phyloP scores from a whole-genome alignment of 1,284 basidiomycete species.

The Microbotryum lychnidis-dioicae region DNA sequence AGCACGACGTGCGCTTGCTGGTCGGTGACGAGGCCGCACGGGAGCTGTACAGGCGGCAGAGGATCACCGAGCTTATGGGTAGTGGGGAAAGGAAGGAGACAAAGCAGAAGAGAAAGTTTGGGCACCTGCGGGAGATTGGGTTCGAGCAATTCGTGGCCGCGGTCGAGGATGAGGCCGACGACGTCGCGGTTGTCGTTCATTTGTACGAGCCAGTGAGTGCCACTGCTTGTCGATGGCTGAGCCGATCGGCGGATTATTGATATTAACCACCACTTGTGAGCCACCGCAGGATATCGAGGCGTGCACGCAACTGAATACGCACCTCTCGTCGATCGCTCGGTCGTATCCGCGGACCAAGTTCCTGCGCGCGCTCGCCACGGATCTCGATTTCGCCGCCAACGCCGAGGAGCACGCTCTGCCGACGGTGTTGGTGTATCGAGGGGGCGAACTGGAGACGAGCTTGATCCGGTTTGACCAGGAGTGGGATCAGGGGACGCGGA shows the following conservation, averaged over 20 bases:
- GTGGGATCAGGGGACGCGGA: slow-evolving; percentile 10
- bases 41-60: slow-evolving; percentile 16
- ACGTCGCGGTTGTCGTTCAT: slow-evolving; percentile 69
- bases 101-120: slow-evolving; percentile 47
- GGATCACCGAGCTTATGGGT: slow-evolving; percentile 28
- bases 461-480: slow-evolving; percentile 28
- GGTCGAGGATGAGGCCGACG: slow-evolving; percentile 54
- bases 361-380: slow-evolving; percentile 61
- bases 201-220: slow-evolving; percentile 68
- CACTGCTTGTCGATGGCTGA: not conserved
- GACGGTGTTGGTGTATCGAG: slow-evolving; percentile 69
- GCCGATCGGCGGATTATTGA: too few species aligned
- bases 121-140: slow-evolving; percentile 72
- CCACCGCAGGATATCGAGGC: slow-evolving; percentile 29
- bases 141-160: slow-evolving; percentile 62
- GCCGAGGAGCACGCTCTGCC: slow-evolving; percentile 64
- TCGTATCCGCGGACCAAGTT: slow-evolving; percentile 66
- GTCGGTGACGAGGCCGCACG: slow-evolving; percentile 22
- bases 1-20: too few species aligned
- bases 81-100: slow-evolving; percentile 14
- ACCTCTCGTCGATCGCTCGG: slow-evolving; percentile 59
- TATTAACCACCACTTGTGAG: too few species aligned
- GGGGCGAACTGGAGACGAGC: slow-evolving; percentile 53
- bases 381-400: slow-evolving; percentile 61
- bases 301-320: slow-evolving; percentile 61